Evolutionary conservation across 495 filamentous ascomycete genomes (phyloP).

Genomic region (Aspergillus leporis): DNA sequence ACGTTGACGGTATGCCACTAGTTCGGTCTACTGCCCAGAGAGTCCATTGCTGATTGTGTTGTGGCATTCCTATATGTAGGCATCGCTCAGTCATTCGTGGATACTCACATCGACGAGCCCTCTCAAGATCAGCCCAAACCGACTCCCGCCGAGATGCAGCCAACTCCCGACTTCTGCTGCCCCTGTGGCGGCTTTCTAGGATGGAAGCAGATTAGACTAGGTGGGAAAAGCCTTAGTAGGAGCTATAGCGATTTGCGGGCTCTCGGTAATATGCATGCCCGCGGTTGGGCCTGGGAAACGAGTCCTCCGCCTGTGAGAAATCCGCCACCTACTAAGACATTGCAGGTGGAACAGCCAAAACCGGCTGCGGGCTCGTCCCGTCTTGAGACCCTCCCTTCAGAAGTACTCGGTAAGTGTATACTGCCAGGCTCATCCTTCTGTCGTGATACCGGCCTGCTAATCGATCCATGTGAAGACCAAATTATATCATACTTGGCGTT

Average conservation of each 20-base stretch:
- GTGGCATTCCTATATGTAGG: constrained; percentile 33
- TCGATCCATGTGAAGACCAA: constrained; percentile 53
- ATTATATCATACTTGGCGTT: constrained; percentile 75
- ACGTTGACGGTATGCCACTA: constrained; percentile 40
- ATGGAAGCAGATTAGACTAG: constrained; percentile 70
- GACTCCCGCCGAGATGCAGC: constrained; percentile 36
- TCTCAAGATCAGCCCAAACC: constrained; percentile 47
- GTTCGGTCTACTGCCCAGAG: background rate
- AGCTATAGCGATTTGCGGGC: constrained; percentile 69
- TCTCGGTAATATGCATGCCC: constrained; percentile 46
- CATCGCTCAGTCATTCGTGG: constrained; percentile 72
- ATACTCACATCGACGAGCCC: constrained; percentile 62
- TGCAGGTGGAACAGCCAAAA: constrained; percentile 30
- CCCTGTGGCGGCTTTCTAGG: constrained; percentile 70
- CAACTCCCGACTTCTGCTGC: constrained; percentile 62
- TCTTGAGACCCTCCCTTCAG: constrained; percentile 69
- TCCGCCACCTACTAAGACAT: constrained; percentile 28
- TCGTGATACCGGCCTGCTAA: constrained; percentile 8
- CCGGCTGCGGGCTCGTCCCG: constrained; percentile 36
- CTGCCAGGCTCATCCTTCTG: background rate
- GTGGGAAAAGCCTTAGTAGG: constrained; percentile 66
- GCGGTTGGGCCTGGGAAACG: constrained; percentile 58
- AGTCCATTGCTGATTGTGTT: constrained; percentile 10
- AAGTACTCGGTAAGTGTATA: constrained; percentile 65
- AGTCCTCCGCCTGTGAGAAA: constrained; percentile 19